Evolutionary conservation across 2,329 filamentous ascomycete genomes (phyloP).

Genomic region (Blumeria graminis): DNA sequence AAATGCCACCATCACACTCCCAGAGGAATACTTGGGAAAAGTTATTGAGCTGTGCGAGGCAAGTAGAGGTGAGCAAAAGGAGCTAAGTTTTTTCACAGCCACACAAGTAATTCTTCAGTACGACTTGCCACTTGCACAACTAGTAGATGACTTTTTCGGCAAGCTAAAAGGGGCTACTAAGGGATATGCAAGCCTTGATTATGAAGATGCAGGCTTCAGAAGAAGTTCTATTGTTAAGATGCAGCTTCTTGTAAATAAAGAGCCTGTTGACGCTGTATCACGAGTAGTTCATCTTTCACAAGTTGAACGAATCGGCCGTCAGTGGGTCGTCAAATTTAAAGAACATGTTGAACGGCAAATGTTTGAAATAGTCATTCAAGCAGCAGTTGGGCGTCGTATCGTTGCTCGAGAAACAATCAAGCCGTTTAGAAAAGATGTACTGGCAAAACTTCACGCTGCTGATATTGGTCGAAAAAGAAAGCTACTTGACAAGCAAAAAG

Average conservation of each 20-base stretch:
- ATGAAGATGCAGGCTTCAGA: conserved; percentile 83
- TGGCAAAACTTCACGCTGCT: conserved; percentile 77
- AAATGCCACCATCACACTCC: conserved; percentile 63
- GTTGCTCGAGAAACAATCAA: conserved; percentile 88
- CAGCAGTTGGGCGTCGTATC: conserved; percentile 57
- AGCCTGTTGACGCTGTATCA: conserved; percentile 82
- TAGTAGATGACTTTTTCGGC: conserved; percentile 94
- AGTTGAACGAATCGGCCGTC: conserved; percentile 52
- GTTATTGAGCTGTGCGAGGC: conserved; percentile 87
- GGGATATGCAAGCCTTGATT: conserved; percentile 87
- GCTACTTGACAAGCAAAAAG: conserved; percentile 88
- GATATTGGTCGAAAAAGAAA: conserved; percentile 68
- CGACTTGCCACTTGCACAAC: conserved; percentile 60
- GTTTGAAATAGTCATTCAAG: conserved; percentile 93
- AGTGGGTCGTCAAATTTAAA: conserved; percentile 92
- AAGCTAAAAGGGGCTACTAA: conserved; percentile 87
- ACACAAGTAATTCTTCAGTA: conserved; percentile 92
- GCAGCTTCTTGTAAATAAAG: conserved; percentile 80
- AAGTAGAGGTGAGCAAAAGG: conserved; percentile 69
- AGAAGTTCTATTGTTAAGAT: conserved; percentile 64
- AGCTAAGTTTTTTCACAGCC: conserved; percentile 72
- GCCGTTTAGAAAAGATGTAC: conserved; percentile 85
- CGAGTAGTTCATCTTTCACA: conserved; percentile 69
- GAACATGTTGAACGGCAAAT: conserved; percentile 90
- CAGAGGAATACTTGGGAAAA: conserved; percentile 79